Conservation (phyloP, 78 protist species). For the Acrasis kona region DNA sequence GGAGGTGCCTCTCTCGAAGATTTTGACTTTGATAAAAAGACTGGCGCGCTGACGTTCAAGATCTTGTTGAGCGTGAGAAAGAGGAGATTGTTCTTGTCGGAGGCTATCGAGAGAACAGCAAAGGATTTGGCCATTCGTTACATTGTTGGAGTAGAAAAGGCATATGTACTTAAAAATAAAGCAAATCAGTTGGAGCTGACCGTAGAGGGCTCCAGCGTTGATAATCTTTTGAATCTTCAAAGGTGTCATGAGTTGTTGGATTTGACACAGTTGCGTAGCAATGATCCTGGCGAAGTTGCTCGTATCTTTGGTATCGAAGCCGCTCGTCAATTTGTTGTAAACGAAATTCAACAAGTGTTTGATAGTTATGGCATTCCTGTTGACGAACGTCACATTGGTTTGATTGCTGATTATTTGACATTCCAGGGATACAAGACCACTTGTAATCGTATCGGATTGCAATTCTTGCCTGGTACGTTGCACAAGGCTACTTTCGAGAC, state of each 20-base stretch:
- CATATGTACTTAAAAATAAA: not conserved
- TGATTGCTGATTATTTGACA: conserved; percentile 92
- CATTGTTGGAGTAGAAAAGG: not conserved
- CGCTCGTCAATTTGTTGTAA: conserved; percentile 58
- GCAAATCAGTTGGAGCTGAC: not conserved
- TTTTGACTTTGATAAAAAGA: not conserved
- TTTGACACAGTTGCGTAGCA: not conserved
- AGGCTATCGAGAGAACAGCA: not conserved
- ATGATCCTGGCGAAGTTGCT: not conserved
- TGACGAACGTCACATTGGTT: conserved; percentile 83
- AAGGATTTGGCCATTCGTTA: not conserved
- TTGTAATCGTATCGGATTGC: conserved; percentile 56
- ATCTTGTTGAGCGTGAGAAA: no score
- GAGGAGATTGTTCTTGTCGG: no score
- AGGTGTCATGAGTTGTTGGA: not conserved
- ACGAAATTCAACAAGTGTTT: conserved; percentile 80
- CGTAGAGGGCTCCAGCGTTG: no score
- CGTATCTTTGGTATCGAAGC: conserved; percentile 60
- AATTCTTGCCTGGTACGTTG: conserved; percentile 31
- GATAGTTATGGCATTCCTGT: conserved; percentile 91
- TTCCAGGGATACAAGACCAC: conserved; percentile 51
- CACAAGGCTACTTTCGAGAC: conserved; percentile 73
- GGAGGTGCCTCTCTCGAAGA: no score
- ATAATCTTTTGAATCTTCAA: no score
- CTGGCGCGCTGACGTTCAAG: no score